Evolutionary conservation across 2,329 filamentous ascomycete species (phyloP).

Genomic region (Xylaria sp.): DNA sequence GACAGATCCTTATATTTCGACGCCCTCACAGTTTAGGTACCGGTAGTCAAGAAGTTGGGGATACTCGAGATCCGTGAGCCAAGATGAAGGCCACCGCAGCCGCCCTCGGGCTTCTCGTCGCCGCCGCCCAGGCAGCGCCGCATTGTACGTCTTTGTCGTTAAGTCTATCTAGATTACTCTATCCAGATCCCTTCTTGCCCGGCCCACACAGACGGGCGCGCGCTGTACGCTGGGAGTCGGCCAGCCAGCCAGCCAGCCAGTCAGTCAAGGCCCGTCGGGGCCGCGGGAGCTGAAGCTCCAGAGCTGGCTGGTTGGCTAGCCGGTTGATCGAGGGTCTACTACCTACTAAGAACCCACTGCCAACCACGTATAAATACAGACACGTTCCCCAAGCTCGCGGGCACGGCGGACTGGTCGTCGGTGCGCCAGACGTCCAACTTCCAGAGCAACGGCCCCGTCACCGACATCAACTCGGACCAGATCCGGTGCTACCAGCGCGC

Average conservation of each 20-base stretch:
- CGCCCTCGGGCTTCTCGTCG: slow-evolving; percentile 25
- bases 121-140: slow-evolving; percentile 30
- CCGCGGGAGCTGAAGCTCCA: too few species aligned
- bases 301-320: too few species aligned
- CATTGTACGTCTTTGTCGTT: slow-evolving; percentile 29
- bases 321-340: too few species aligned
- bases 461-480: slow-evolving; percentile 42
- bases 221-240: too few species aligned
- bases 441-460: slow-evolving; percentile 46
- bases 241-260: too few species aligned
- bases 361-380: too few species aligned
- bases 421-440: slow-evolving; percentile 49
- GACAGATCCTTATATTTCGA: not conserved
- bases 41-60: not conserved
- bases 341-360: too few species aligned
- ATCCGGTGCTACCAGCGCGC: slow-evolving; percentile 47
- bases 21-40: not conserved
- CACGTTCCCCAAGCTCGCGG: slow-evolving; percentile 37
- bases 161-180: too few species aligned
- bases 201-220: too few species aligned
- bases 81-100: slow-evolving; percentile 28
- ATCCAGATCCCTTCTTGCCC: too few species aligned
- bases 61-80: not conserved
- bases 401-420: slow-evolving; percentile 35
- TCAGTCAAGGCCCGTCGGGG: too few species aligned